These are phyloP conservation scores for Trypanosomatidae sp. DNA, from an alignment of 208 protist genomes.

Conservation along the genomic window DNA sequence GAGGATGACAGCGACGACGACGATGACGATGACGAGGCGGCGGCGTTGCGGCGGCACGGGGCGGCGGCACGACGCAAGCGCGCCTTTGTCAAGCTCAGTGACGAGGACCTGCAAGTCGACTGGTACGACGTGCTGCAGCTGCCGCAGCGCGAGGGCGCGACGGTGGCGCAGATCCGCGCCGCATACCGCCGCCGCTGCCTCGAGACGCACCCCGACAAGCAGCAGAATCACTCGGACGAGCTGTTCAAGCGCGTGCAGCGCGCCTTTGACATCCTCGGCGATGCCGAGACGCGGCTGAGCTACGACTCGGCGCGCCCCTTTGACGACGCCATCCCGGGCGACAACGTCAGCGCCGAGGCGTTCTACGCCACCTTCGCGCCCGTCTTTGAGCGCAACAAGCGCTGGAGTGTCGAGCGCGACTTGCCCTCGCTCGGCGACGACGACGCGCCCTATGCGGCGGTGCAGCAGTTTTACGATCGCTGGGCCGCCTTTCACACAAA, in stretches of 20 bases:
- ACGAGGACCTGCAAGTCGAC: constrained; percentile 65
- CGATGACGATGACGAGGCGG: constrained; percentile 11
- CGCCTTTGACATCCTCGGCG: constrained; percentile 91
- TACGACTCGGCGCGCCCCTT: constrained; percentile 94
- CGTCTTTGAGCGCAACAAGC: constrained; percentile 91
- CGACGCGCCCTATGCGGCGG: constrained; percentile 40
- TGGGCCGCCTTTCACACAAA: constrained; percentile 92
- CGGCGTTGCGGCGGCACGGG: constrained; percentile 12
- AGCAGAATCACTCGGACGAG: constrained; percentile 67
- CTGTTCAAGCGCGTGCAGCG: constrained; percentile 90
- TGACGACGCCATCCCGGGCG: constrained; percentile 86
- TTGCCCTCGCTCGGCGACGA: constrained; percentile 73
- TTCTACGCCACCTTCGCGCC: constrained; percentile 87
- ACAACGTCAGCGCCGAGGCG: constrained; percentile 30
- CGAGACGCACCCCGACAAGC: constrained; percentile 94
- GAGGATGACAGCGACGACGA: constrained; percentile 12
- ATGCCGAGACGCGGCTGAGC: constrained; percentile 69
- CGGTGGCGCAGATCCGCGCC: constrained; percentile 52
- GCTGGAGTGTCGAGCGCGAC: constrained; percentile 48
- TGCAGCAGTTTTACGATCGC: constrained; percentile 92
- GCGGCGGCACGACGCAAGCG: constrained; percentile 25
- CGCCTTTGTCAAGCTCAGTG: constrained; percentile 61
- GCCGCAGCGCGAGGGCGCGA: constrained; percentile 34
- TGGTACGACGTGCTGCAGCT: constrained; percentile 82
- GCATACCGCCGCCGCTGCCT: constrained; percentile 90